These are phyloP conservation scores for Baorangia bicolor DNA, from an alignment of 768 basidiomycete species.

Conservation along the genomic window DNA sequence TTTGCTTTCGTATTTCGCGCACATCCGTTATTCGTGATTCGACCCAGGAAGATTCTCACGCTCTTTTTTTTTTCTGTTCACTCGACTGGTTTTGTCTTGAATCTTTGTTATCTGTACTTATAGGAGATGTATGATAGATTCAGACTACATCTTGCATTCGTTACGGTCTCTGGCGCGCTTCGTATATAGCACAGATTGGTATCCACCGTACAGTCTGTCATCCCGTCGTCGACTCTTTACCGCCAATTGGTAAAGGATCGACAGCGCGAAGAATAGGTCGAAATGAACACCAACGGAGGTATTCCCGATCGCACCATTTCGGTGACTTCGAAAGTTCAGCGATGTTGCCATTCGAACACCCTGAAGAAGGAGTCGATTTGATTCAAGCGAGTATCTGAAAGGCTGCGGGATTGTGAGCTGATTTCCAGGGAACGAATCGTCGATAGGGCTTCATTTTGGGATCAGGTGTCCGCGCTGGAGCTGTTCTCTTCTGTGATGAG, in stretches of 20 bases:
- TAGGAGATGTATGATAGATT: constrained; percentile 26
- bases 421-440: background rate
- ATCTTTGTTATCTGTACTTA: constrained; percentile 31
- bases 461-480: background rate
- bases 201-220: background rate
- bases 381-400: constrained; percentile 13
- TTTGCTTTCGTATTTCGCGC: constrained; percentile 25
- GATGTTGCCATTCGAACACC: constrained; percentile 50
- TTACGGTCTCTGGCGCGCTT: background rate
- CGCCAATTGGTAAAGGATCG: constrained; percentile 24
- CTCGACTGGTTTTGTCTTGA: constrained; percentile 12
- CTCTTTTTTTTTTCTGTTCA: background rate
- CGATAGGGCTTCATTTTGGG: background rate
- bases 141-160: constrained; percentile 11
- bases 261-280: constrained; percentile 1
- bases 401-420: background rate
- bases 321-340: constrained; percentile 44
- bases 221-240: background rate
- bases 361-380: constrained; percentile 39
- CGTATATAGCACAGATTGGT: constrained; percentile 8
- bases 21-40: constrained; percentile 6
- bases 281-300: constrained; percentile 19
- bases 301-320: constrained; percentile 32
- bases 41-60: constrained; percentile 5
- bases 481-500: constrained; percentile 6